Conservation (phyloP, 2,329 filamentous ascomycete genomes). For the Colletotrichum cuscutae region DNA sequence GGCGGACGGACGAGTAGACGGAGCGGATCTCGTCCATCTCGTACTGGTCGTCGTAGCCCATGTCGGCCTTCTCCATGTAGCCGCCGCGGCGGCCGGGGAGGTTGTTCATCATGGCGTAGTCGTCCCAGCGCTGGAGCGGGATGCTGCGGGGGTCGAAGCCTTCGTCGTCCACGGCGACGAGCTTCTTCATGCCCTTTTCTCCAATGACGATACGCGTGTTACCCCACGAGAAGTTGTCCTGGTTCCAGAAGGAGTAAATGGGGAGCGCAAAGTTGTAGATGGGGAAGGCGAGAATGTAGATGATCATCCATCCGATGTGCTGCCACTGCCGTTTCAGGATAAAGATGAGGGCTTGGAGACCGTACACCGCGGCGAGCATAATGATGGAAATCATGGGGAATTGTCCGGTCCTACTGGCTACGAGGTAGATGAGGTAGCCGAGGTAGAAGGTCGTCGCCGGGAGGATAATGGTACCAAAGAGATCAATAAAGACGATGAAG, state of each 20-base stretch:
- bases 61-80: slow-evolving; percentile 71
- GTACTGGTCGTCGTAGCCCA: slow-evolving; percentile 79
- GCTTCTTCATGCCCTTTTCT: slow-evolving; percentile 89
- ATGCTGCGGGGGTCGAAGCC: slow-evolving; percentile 92
- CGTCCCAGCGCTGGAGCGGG: slow-evolving; percentile 96
- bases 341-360: slow-evolving; percentile 95
- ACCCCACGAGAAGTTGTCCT: slow-evolving; percentile 99
- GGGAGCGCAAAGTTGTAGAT: slow-evolving; percentile 93
- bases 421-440: slow-evolving; percentile 84
- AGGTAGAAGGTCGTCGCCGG: slow-evolving; percentile 90
- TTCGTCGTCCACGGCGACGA: slow-evolving; percentile 88
- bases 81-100: slow-evolving; percentile 90
- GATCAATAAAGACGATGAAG: slow-evolving; percentile 94
- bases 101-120: slow-evolving; percentile 88
- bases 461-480: slow-evolving; percentile 91
- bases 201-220: slow-evolving; percentile 97
- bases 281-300: slow-evolving; percentile 95
- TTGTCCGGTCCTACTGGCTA: slow-evolving; percentile 75
- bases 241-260: slow-evolving; percentile 99
- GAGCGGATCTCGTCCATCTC: slow-evolving; percentile 99
- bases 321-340: slow-evolving; percentile 98
- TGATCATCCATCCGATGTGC: slow-evolving; percentile 99
- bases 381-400: slow-evolving; percentile 89
- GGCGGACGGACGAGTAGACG: slow-evolving; percentile 91
- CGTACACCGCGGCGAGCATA: slow-evolving; percentile 92